These are phyloP conservation scores for Pseudogymnoascus sp. DNA, from an alignment of 2,329 filamentous ascomycete species.

Conservation along the genomic window DNA sequence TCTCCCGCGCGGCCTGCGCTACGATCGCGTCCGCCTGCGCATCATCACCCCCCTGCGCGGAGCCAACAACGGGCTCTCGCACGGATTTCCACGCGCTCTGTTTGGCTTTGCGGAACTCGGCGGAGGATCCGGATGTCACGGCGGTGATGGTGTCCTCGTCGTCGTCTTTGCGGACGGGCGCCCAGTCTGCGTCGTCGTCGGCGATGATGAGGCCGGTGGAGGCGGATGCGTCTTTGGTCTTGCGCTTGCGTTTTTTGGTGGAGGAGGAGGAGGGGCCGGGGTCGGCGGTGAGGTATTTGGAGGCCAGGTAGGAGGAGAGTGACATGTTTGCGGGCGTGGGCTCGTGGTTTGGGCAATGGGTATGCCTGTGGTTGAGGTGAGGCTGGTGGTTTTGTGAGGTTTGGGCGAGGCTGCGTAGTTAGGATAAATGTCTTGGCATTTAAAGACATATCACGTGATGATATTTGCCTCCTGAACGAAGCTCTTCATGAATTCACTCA, in stretches of 20 bases:
- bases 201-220: constrained; percentile 51
- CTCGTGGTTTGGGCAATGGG: not conserved
- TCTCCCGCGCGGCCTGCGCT: constrained; percentile 61
- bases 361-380: not conserved
- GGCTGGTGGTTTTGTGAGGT: not conserved
- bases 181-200: constrained; percentile 48
- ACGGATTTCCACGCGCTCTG: constrained; percentile 75
- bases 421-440: not conserved
- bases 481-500: not conserved
- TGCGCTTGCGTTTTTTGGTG: constrained; percentile 50
- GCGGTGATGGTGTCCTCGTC: constrained; percentile 45
- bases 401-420: not conserved
- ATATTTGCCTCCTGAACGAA: not conserved
- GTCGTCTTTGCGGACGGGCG: constrained; percentile 33
- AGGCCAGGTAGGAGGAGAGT: constrained; percentile 78
- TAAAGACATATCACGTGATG: not conserved
- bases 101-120: constrained; percentile 65
- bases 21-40: constrained; percentile 73
- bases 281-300: constrained; percentile 76
- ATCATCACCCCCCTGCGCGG: constrained; percentile 34
- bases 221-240: constrained; percentile 41
- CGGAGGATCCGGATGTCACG: constrained; percentile 34
- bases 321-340: constrained; percentile 36
- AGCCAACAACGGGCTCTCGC: constrained; percentile 32
- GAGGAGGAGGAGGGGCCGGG: constrained; percentile 43